phyloP scores from a whole-genome alignment of 345 rosid species.

The Aquilaria sinensis region DNA sequence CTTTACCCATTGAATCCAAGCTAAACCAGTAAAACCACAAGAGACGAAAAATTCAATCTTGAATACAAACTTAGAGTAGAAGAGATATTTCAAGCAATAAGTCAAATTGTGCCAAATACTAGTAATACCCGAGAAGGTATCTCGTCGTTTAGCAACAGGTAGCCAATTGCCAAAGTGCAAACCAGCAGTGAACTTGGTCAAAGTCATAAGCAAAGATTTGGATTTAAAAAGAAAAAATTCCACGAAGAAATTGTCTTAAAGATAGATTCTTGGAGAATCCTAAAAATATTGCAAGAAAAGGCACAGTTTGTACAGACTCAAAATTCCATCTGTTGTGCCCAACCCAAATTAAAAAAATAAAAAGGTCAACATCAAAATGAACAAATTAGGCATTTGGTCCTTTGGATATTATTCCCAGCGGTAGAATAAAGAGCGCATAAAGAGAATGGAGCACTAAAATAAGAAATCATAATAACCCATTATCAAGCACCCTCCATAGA shows the following conservation, averaged over 20 bases:
- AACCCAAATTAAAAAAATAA: neutral
- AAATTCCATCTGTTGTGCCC: neutral
- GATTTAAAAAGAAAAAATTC: slow-evolving; percentile 5
- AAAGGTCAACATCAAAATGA: slow-evolving; percentile 9
- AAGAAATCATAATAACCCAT: neutral
- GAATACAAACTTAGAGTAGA: slow-evolving; percentile 7
- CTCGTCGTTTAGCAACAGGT: slow-evolving; percentile 7
- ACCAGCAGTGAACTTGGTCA: slow-evolving; percentile 1
- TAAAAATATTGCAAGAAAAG: slow-evolving; percentile 10
- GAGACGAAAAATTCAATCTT: neutral
- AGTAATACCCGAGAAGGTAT: slow-evolving; percentile 4
- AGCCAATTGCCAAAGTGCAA: slow-evolving; percentile 2
- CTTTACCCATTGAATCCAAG: neutral
- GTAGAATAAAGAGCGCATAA: neutral
- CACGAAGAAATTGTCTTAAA: neutral
- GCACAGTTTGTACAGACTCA: slow-evolving; percentile 10
- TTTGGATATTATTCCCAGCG: neutral
- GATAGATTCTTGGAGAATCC: slow-evolving; percentile 11
- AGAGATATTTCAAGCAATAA: slow-evolving; percentile 3
- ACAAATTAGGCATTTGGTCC: slow-evolving; percentile 6
- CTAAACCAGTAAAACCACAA: neutral
- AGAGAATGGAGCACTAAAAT: neutral
- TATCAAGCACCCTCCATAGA: slow-evolving; percentile 3
- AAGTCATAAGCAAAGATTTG: slow-evolving; percentile 10
- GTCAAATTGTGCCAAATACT: neutral